Base-by-base conservation (phyloP, 1,284 basidiomycete species). In the Moesziomyces sp. region DNA sequence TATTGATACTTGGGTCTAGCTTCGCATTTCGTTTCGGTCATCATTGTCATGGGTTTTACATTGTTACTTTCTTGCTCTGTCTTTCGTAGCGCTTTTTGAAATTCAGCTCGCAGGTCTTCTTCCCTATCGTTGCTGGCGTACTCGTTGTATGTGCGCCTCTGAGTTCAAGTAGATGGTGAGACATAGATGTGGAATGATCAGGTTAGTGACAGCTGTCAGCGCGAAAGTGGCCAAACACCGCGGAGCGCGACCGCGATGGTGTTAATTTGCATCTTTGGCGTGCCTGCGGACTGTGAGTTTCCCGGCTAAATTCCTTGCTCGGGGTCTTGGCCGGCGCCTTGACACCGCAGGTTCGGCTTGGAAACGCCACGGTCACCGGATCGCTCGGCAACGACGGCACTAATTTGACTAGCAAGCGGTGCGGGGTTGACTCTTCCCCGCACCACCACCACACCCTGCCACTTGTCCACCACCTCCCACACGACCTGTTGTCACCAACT, bases 41-140 rank as follows among this genome's bases (percentile, higher is more conserved):
- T 46, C 19, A 30, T 49, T 35, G 54, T 56, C 54, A 56, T 49
- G 54, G 54, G 54, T 34, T 46, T 34, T 34, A 11, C 30, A 34
- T 38, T 6, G 18, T 54, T 35, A 14, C 16, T 34, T 48, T 28
- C 26, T 19, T 24, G 23, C 21, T 40, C 23, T 46, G 45, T 24
- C 14, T 24, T 14, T 6, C 11, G 14, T 13, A 46, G 45, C 14
- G 38, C 38, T 40, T 16, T 16, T 14, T 40, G 11, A 14, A 40
- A 18, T 40, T 18, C 38, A 40, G 14, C 18, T 18, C 16, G 38
- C 38, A 40, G 2, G 14, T 18, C 8, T 40, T 3, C 16, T 40
- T 18, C 5, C 16, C 11, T 18, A 3, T 40, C 10, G 30, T 34
- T 11, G 2, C 2, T 18, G 2, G 4, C 16, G 38, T 14, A 2